Evolutionary conservation across 164 flowering plant genomes (phyloP), one percentile per base, ranked within the genome.

Genomic region (Amborella trichopoda): DNA sequence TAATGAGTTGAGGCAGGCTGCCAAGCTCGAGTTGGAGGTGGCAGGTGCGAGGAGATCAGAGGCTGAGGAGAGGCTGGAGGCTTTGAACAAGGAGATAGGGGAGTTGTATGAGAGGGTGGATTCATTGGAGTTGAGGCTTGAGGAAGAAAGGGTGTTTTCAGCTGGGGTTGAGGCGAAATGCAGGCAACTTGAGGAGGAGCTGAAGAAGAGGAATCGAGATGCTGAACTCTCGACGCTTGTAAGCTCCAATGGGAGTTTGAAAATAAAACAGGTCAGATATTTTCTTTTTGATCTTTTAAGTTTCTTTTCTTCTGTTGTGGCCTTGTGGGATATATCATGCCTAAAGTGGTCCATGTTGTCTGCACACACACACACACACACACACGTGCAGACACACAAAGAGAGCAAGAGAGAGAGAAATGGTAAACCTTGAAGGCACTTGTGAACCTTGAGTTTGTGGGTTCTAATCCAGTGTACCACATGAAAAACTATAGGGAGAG

Each of bases 161-260:
- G 52, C 50, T 17, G 76, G 72, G 50, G 43, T 64, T 11, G 34
- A 40, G 28, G 28, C 40, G 4, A 81, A 71, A 61, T 82, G 72
- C 46, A 61, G 20, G 34, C 64, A 65, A 37, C 43, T 82, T 50
- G 85, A 81, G 62, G 73, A 69, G 25, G 86, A 75, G 53, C 60
- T 80, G 26, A 32, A 46, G 2, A 69, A 53, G 33, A 69, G 52
- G 60, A 67, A 50, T 32, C 10, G 11, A 30, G 34, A 30, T 30
- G 34, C 34, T 14, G 34, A 30, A 30, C 9, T 6, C 11, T 6
- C 11, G 8, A 30, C 34, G 34, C 11, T 6, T 8, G 34, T 8
- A 30, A 30, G 34, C 9, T 30, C 9, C 11, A 6, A 30, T 6
- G 8, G 11, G 11, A 11, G 34, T 8, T 30, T 30, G 34, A 30